Evolutionary conservation across 2,329 filamentous ascomycete genomes (phyloP), one percentile per base, ranked within the genome.

Genomic region (Truncatella angustata): DNA sequence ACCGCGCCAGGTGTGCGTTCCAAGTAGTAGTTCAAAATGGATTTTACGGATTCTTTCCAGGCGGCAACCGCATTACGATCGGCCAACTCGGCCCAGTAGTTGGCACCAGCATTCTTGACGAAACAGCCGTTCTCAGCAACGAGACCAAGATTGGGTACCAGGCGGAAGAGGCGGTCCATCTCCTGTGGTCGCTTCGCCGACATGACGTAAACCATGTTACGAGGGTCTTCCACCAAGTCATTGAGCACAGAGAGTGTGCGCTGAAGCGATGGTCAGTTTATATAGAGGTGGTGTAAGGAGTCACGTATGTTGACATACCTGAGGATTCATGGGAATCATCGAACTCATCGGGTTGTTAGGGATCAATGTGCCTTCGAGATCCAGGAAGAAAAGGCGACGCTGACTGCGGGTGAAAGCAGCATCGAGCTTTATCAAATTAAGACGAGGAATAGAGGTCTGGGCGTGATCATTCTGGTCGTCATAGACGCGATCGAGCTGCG

Each of bases 101-200:
- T 79, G 14, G 76, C 78, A 18, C 84, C 81, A 42, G 82, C 84
- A 57, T 90, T 82, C 60, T 88, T 90, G 52, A 97, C 75, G 71
- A 95, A 97, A 67, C 90, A 96, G 2, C 93, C 93, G 58, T 96
- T 97, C 72, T 97, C 93, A 0, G 93, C 93, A 58, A 97, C 95
- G 4, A 97, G 77, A 3, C 94, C 94, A 3, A 97, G 75, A 54
- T 88, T 87, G 4, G 90, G 88, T 1, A 97, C 87, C 21, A 88
- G 83, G 49, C 86, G 86, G 77, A 97, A 97, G 1, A 95, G 78
- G 4, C 87, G 84, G 60, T 96, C 91, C 30, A 97, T 84, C 63
- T 97, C 91, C 61, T 95, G 90, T 0, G 91, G 90, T 59, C 86
- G 88, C 30, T 91, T 86, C 7, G 90, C 87, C 50, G 91, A 96